These are phyloP conservation scores for Lecanicillium sp. DNA, from an alignment of 2,329 filamentous ascomycete genomes.

Conservation along the genomic window DNA sequence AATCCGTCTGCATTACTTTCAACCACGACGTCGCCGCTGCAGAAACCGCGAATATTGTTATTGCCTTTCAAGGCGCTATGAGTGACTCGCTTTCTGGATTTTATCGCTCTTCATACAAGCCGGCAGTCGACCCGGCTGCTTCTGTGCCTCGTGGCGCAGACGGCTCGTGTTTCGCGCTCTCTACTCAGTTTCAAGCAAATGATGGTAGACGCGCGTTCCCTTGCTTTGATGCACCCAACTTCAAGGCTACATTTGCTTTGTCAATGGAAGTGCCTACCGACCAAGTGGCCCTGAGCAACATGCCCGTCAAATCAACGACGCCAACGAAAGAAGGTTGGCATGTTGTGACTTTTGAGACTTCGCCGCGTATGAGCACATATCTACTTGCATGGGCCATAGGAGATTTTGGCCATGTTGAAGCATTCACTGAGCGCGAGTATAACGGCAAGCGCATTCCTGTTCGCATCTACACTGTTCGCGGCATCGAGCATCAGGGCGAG, in stretches of 20 bases:
- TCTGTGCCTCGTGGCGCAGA: conserved; percentile 69
- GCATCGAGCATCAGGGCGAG: conserved; percentile 81
- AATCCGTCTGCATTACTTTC: conserved; percentile 75
- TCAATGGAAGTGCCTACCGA: conserved; percentile 84
- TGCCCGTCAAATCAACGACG: conserved; percentile 71
- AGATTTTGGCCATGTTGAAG: conserved; percentile 94
- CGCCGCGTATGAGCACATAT: conserved; percentile 85
- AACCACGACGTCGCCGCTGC: conserved; percentile 58
- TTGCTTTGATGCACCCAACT: conserved; percentile 94
- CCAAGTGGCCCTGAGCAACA: conserved; percentile 85
- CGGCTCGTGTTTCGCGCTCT: conserved; percentile 63
- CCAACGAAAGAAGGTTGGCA: conserved; percentile 56
- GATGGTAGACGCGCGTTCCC: conserved; percentile 92
- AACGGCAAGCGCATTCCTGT: conserved; percentile 90
- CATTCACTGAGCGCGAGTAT: conserved; percentile 80
- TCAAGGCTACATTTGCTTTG: conserved; percentile 94
- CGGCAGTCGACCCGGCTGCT: conserved; percentile 58
- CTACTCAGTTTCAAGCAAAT: conserved; percentile 94
- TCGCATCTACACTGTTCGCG: conserved; percentile 88
- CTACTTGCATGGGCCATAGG: conserved; percentile 90
- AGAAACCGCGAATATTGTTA: conserved; percentile 55
- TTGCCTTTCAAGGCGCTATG: conserved; percentile 72
- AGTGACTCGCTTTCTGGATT: conserved; percentile 91
- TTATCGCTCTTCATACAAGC: conserved; percentile 90
- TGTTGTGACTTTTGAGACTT: conserved; percentile 69